A percentile compares a stretch with the other conserved stretches of the same genome.
Conservation (phyloP, 345 rosid species). For the Lepidium aucheri region DNA sequence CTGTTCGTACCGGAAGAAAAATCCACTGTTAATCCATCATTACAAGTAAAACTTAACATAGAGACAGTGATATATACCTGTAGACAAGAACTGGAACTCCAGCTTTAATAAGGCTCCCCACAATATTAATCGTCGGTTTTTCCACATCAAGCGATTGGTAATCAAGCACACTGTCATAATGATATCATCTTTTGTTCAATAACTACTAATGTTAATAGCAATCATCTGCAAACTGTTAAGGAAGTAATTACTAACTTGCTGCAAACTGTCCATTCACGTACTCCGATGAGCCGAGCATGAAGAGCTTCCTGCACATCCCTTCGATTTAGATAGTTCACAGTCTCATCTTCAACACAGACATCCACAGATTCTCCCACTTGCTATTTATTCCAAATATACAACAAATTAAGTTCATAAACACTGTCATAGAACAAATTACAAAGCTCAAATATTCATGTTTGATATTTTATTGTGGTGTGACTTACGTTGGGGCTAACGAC, state of each 20-base stretch:
- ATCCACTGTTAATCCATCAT: not conserved
- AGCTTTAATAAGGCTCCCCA: constrained; percentile 55
- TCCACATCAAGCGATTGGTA: constrained; percentile 75
- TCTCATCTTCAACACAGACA: constrained; percentile 95
- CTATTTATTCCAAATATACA: constrained; percentile 30
- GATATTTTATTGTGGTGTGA: not conserved
- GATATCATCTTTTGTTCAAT: not conserved
- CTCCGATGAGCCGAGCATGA: constrained; percentile 84
- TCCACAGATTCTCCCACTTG: constrained; percentile 70
- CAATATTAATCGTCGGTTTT: constrained; percentile 61
- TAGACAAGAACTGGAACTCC: constrained; percentile 79
- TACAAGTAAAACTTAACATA: not conserved
- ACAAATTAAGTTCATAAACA: not conserved
- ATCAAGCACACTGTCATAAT: constrained; percentile 55
- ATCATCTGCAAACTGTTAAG: not conserved
- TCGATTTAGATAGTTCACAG: constrained; percentile 79
- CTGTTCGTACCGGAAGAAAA: constrained; percentile 31
- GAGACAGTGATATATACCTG: constrained; percentile 42
- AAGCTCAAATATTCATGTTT: not conserved
- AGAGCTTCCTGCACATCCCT: constrained; percentile 86
- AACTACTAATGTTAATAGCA: not conserved
- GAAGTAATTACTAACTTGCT: constrained; percentile 60
- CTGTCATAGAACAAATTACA: not conserved
- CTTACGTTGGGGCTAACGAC: constrained; percentile 61
- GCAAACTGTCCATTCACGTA: constrained; percentile 72